Evolutionary conservation across 495 filamentous ascomycete species (phyloP).

Genomic region (Choiromyces venosus): DNA sequence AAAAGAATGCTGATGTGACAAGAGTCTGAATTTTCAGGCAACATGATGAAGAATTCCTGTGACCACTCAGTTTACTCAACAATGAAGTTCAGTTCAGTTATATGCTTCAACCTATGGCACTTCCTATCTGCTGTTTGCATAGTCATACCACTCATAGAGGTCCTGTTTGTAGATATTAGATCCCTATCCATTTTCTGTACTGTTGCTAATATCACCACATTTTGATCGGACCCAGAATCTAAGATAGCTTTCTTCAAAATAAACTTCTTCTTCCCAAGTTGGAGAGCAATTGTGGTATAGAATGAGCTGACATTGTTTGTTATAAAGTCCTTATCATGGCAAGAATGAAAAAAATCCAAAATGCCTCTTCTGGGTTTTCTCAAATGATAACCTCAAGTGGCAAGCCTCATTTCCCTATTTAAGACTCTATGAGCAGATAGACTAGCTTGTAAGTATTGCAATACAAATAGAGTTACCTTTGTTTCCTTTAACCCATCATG

Average conservation of each 20-base stretch:
- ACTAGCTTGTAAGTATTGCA: slow-evolving; percentile 4
- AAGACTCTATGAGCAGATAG: neutral
- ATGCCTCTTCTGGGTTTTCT: neutral
- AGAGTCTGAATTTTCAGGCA: neutral
- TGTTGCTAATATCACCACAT: neutral
- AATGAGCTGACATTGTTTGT: slow-evolving; percentile 5
- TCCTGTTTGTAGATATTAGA: neutral
- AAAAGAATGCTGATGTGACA: neutral
- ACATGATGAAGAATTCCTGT: slow-evolving; percentile 5
- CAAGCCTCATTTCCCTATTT: neutral
- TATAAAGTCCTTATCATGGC: neutral
- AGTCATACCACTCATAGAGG: neutral
- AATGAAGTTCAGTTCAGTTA: neutral
- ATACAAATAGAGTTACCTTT: neutral
- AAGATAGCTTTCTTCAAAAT: slow-evolving; percentile 1
- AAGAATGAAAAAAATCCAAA: neutral
- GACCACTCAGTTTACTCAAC: neutral
- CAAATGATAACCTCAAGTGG: neutral
- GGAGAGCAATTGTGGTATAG: neutral
- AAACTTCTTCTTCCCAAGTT: neutral
- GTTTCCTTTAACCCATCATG: slow-evolving; percentile 4
- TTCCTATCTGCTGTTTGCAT: slow-evolving; percentile 5
- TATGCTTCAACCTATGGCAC: neutral
- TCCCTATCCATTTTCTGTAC: neutral
- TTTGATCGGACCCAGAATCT: neutral